phyloP scores from a whole-genome alignment of 2,329 filamentous ascomycete genomes.

The Didymella pinodella region DNA sequence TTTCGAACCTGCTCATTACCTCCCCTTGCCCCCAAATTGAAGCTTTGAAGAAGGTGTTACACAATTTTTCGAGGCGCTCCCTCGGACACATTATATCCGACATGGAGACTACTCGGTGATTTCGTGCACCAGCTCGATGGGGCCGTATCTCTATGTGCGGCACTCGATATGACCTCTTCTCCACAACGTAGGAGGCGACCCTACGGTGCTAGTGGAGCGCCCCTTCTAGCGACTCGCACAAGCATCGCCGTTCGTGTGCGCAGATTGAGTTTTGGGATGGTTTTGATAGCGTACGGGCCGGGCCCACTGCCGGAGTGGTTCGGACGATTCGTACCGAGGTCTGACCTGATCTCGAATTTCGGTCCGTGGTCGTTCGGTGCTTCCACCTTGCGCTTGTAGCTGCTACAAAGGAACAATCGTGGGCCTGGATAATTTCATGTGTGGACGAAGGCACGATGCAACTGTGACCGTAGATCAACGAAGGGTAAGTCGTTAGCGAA shows the following conservation, averaged over 20 bases:
- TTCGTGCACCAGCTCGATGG: neutral
- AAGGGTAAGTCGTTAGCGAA: slow-evolving; percentile 1
- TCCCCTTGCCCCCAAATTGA: neutral
- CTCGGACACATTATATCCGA: neutral
- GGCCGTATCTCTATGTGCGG: neutral
- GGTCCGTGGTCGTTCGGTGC: slow-evolving; percentile 1
- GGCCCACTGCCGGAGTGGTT: slow-evolving; percentile 5
- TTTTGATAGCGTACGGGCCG: slow-evolving; percentile 6
- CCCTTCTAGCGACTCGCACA: slow-evolving; percentile 3
- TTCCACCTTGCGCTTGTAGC: slow-evolving; percentile 1
- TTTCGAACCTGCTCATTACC: neutral
- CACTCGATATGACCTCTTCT: neutral
- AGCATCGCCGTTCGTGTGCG: slow-evolving; percentile 6
- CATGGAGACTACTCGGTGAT: neutral
- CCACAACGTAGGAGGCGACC: neutral
- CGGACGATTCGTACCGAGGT: slow-evolving; percentile 4
- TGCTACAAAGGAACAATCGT: neutral
- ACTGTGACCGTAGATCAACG: slow-evolving; percentile 2
- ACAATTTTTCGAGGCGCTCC: neutral
- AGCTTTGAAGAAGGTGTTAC: neutral
- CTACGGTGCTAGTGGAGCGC: slow-evolving; percentile 3
- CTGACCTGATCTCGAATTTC: neutral
- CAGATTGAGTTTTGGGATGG: slow-evolving; percentile 6
- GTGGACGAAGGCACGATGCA: slow-evolving; percentile 1
- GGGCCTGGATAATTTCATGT: neutral